Base-by-base conservation (phyloP, 2,329 filamentous ascomycete genomes). In the Myotisia sp. region DNA sequence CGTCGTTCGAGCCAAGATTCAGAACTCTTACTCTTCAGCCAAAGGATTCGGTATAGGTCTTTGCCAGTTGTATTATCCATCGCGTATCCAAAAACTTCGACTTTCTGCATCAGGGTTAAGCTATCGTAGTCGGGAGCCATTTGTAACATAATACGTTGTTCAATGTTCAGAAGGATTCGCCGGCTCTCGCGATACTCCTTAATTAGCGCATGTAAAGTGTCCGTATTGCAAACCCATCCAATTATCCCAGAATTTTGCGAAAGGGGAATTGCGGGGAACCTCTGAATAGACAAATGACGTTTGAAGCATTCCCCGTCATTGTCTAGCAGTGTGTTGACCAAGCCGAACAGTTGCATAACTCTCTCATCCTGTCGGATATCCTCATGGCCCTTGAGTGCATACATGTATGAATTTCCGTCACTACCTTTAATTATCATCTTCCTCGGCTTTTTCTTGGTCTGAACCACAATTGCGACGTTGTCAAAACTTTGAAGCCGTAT, bases 121-220 rank as follows among this genome's bases (percentile, higher is more conserved):
- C 93, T 94, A 53, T 98, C 90, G 51, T 95, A 98, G 54, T 99
- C 90, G 0, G 90, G 92, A 16, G 90, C 90, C 90, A 98, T 98
- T 57, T 99, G 92, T 37, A 99, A 67, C 90, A 99, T 99, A 55
- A 98, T 98, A 27, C 92, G 80, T 54, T 99, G 90, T 62, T 99
- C 90, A 44, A 99, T 99, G 52, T 98, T 99, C 45, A 98, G 77
- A 24, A 99, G 64, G 44, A 99, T 99, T 63, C 94, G 93, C 36
- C 90, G 76, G 46, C 81, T 92, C 57, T 98, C 92, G 42, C 90
- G 81, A 54, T 99, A 99, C 55, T 98, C 90, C 43, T 90, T 76
- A 50, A 99, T 98, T 29, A 99, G 71, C 12, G 93, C 82, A 54
- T 99, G 92, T 10, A 99, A 66, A 0, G 92, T 98, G 55, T 99